Evolutionary conservation across 2,329 filamentous ascomycete genomes (phyloP).

Genomic region (Aspergillus glaucus): DNA sequence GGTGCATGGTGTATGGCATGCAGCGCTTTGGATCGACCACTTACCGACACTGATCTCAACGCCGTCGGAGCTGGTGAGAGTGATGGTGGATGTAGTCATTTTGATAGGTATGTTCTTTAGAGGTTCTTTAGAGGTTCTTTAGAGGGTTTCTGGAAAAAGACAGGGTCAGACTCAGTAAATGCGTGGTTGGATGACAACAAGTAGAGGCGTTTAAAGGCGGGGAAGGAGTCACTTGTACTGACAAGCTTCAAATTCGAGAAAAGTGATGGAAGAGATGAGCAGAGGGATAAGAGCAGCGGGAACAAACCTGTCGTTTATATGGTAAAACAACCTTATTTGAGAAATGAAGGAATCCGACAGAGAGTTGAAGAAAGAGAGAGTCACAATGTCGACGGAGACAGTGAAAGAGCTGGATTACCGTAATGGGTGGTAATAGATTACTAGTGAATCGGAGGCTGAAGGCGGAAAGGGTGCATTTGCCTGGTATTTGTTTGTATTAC

Average conservation of each 20-base stretch:
- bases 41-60: slow-evolving; percentile 47
- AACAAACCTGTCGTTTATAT: background rate
- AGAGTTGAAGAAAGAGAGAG: background rate
- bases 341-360: background rate
- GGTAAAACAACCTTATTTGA: no score
- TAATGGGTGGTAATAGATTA: background rate
- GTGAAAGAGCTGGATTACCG: background rate
- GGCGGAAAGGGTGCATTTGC: background rate
- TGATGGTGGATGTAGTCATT: slow-evolving; percentile 4
- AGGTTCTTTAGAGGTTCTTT: no score
- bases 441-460: background rate
- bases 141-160: background rate
- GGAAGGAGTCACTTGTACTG: background rate
- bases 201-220: background rate
- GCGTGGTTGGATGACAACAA: background rate
- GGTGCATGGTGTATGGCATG: background rate
- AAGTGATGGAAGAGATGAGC: background rate
- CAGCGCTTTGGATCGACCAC: slow-evolving; percentile 14
- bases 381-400: background rate
- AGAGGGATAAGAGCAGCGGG: background rate
- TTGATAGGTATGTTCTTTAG: background rate
- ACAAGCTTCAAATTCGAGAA: background rate
- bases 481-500: no score
- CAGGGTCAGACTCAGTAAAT: background rate
- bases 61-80: slow-evolving; percentile 12